Base-by-base conservation (phyloP, 2,329 filamentous ascomycete genomes). In the Diaporthe ilicicola region DNA sequence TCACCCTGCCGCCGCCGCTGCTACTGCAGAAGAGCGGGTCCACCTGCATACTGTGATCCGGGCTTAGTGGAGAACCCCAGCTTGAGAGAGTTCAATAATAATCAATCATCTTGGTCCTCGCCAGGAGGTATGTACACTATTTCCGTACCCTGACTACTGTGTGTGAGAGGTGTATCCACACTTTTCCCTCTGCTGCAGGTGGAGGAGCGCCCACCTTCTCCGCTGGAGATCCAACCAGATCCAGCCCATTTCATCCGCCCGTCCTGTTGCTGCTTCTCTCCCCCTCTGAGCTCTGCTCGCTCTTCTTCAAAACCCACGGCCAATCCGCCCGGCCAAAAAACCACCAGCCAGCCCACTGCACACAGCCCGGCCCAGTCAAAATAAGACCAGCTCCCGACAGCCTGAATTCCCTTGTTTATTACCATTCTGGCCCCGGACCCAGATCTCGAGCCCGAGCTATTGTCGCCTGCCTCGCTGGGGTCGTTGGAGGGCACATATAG, bases 1-100 rank as follows among this genome's bases (percentile, higher is more conserved):
- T 24, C 59, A 64, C 59, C 59, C 59, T 64, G 59, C 44, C 59
- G 44, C 59, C 59, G 34, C 59, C 44, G 44, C 59, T 64, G 42
- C 59, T 48, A 29, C 66, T 68, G 66, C 66, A 68, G 10, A 68
- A 48, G 53, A 68, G 66, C 66, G 66, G 66, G 53, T 68, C 66
- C 46, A 44, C 39, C 32, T 39, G 53, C 51, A 56, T 55, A 48
- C 65, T 50, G 42, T 48, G 54, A 44, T 62, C 55, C 64, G 69
- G 64, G 62, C 64, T 53, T 15, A 54, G 55, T 72, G 66, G 70
- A 66, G 67, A 65, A 66, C 46, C 64, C 69, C 69, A 68, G 69
- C 59, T 42, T 53, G 37, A 29, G 59, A 64, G 59, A 64, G 59
- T 64, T 64, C 59, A 50, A 64, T 64, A 64, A 64, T 64, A 64